Conservation (phyloP, 805 yeast species). For the Torulaspora maleeae region DNA sequence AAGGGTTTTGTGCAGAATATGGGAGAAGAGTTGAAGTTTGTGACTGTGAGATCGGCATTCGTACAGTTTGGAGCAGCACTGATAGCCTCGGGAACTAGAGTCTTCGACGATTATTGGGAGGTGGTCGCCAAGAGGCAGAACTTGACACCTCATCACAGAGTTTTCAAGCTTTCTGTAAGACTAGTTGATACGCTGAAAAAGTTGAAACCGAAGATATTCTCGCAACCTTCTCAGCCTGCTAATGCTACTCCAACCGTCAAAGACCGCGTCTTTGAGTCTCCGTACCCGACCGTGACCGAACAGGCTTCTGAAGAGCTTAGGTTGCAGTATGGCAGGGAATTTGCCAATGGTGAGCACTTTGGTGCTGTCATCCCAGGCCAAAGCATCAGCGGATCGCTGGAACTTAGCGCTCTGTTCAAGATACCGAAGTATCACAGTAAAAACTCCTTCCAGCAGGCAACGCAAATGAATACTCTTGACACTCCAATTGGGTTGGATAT, state of each 20-base stretch:
- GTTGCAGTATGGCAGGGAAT: slow-evolving; percentile 22
- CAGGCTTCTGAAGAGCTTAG: slow-evolving; percentile 27
- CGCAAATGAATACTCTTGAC: slow-evolving; percentile 27
- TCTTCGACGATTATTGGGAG: slow-evolving; percentile 57
- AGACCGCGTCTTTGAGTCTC: slow-evolving; percentile 18
- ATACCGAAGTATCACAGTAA: slow-evolving; percentile 35
- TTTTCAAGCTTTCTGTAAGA: slow-evolving; percentile 29
- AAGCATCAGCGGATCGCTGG: slow-evolving; percentile 32
- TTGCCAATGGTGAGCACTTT: slow-evolving; percentile 27
- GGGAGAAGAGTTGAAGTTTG: slow-evolving; percentile 24
- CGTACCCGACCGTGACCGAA: slow-evolving; percentile 27
- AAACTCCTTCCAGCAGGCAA: slow-evolving; percentile 30
- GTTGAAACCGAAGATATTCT: slow-evolving; percentile 17
- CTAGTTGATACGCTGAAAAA: slow-evolving; percentile 11
- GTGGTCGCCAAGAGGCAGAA: slow-evolving; percentile 40
- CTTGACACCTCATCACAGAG: slow-evolving; percentile 44
- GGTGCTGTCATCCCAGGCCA: slow-evolving; percentile 31
- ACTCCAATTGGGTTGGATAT: slow-evolving; percentile 24
- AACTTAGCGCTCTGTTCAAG: slow-evolving; percentile 30
- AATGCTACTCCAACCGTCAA: slow-evolving; percentile 2
- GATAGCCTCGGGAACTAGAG: slow-evolving; percentile 44
- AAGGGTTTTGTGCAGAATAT: slow-evolving; percentile 25
- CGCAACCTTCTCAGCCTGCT: background rate
- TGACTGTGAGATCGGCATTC: slow-evolving; percentile 44
- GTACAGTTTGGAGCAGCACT: slow-evolving; percentile 49